Evolutionary conservation across 768 basidiomycete species (phyloP).

Genomic region (Galerina marginata): DNA sequence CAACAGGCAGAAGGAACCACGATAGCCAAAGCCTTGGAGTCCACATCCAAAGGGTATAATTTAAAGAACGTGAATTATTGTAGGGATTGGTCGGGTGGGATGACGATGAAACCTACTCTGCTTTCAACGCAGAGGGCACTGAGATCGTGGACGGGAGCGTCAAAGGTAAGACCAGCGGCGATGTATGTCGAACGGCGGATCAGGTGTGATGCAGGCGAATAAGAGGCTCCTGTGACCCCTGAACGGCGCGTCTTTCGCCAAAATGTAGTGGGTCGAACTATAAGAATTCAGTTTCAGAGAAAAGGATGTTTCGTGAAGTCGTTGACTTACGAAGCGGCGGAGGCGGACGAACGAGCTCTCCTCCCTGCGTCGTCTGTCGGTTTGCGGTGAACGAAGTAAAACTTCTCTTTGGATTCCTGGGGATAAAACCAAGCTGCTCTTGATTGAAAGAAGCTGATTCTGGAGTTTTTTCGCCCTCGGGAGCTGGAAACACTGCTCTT

Average conservation of each 20-base stretch:
- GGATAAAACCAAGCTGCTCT: conserved; percentile 11
- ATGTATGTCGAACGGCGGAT: conserved; percentile 81
- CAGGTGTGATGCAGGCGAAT: conserved; percentile 75
- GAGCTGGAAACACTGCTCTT: conserved; percentile 21
- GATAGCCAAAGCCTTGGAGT: background rate
- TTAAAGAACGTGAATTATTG: conserved; percentile 21
- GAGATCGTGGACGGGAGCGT: conserved; percentile 64
- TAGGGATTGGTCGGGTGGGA: conserved; percentile 46
- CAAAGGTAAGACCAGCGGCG: conserved; percentile 74
- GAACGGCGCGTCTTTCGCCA: conserved; percentile 78
- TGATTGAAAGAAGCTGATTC: background rate
- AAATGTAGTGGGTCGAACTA: conserved; percentile 84
- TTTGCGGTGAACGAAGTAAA: conserved; percentile 33
- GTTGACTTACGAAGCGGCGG: conserved; percentile 65
- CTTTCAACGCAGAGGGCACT: conserved; percentile 69
- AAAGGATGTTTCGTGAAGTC: background rate
- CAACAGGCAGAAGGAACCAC: background rate
- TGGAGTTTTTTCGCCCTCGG: conserved; percentile 8
- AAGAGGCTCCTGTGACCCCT: conserved; percentile 71
- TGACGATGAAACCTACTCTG: conserved; percentile 50
- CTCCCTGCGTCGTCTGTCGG: conserved; percentile 37
- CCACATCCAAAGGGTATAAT: conserved; percentile 6
- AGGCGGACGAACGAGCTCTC: conserved; percentile 61
- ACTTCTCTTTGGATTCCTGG: conserved; percentile 30
- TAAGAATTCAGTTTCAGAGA: background rate